Conservation (phyloP, 2,329 filamentous ascomycete genomes). For the Scedosporium boydii region DNA sequence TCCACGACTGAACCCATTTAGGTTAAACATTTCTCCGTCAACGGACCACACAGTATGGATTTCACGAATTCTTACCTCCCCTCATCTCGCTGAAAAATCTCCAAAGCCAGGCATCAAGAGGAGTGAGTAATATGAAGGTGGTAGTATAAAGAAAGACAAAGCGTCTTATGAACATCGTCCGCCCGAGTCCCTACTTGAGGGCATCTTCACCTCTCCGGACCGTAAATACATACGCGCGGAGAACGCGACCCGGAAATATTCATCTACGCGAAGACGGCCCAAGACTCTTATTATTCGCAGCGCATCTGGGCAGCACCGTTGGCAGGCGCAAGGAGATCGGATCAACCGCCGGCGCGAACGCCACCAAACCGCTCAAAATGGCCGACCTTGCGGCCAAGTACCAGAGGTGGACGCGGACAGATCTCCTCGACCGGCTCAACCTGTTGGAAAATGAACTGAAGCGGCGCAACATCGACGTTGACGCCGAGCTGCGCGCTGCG, state of each 20-base stretch:
- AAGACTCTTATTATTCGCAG: neutral
- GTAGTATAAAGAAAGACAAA: neutral
- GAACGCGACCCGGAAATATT: neutral
- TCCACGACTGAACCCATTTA: neutral
- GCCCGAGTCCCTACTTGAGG: neutral
- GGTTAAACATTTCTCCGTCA: neutral
- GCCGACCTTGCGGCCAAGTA: slow-evolving; percentile 35
- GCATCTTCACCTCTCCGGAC: neutral
- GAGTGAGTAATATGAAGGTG: neutral
- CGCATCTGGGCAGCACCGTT: neutral
- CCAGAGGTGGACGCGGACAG: slow-evolving; percentile 56
- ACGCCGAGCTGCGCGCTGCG: slow-evolving; percentile 7
- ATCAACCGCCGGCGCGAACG: neutral
- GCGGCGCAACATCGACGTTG: slow-evolving; percentile 12
- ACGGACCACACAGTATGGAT: neutral
- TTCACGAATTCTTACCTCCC: neutral
- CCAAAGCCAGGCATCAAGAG: neutral
- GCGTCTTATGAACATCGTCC: neutral
- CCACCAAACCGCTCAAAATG: slow-evolving; percentile 16
- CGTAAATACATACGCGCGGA: neutral
- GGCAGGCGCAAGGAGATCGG: neutral
- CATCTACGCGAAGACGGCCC: too few relatives aligned
- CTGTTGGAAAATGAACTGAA: slow-evolving; percentile 58
- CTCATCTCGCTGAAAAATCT: neutral
- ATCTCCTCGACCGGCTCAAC: slow-evolving; percentile 58